Percentiles rank a stretch among this genome's conserved stretches.
Conservation (phyloP, 2,329 filamentous ascomycete genomes). For the Cladosporium cucumerinum region DNA sequence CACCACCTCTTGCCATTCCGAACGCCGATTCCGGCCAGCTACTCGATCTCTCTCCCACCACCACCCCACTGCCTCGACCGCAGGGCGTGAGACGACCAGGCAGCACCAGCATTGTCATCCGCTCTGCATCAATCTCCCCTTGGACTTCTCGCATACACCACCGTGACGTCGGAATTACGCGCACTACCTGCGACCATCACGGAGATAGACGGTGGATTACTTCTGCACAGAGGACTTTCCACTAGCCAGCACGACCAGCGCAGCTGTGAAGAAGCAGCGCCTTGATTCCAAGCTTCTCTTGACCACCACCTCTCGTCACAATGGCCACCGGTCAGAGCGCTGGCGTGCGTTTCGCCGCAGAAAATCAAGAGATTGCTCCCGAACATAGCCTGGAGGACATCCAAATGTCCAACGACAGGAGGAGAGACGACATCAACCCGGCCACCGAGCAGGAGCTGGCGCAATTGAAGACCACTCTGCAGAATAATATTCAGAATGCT, state of each 20-base stretch:
- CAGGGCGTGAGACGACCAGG: not conserved
- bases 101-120: not conserved
- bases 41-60: not conserved
- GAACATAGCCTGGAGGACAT: conserved; percentile 31
- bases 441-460: conserved; percentile 56
- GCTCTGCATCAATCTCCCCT: not conserved
- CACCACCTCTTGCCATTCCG: not conserved
- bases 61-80: not conserved
- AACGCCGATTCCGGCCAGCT: conserved; percentile 4
- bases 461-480: conserved; percentile 68
- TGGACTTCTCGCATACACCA: not conserved
- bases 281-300: not conserved
- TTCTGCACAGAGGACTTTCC: not conserved
- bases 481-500: conserved; percentile 74
- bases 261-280: not conserved
- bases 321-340: conserved; percentile 29
- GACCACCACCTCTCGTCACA: not conserved
- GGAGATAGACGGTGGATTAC: not conserved
- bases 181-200: not conserved
- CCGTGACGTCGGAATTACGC: conserved; percentile 11
- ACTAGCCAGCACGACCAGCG: not conserved
- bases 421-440: conserved; percentile 36
- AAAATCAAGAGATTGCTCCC: conserved; percentile 66
- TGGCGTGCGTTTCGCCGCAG: conserved; percentile 68
- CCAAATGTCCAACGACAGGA: conserved; percentile 27